Conservation (phyloP, 2,329 filamentous ascomycete genomes). For the Scedosporium minutisporum region DNA sequence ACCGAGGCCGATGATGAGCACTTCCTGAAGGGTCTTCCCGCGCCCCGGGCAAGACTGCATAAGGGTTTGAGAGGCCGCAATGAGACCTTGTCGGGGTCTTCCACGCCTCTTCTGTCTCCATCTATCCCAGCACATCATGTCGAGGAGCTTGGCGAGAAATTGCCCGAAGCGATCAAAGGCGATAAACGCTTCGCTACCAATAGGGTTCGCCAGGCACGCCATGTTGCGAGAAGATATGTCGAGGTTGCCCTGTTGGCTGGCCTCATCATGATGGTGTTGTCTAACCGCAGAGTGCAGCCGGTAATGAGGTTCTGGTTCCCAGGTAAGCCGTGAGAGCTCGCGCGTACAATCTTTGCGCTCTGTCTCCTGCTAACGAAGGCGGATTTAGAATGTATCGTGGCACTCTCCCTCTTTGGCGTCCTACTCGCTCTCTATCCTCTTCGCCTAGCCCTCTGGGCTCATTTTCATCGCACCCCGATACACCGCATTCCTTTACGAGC, state of each 20-base stretch:
- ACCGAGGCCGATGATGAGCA: slow-evolving; percentile 95
- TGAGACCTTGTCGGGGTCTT: slow-evolving; percentile 42
- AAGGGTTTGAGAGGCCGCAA: slow-evolving; percentile 65
- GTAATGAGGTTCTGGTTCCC: slow-evolving; percentile 35
- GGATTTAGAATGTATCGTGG: slow-evolving; percentile 31
- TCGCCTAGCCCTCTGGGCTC: slow-evolving; percentile 42
- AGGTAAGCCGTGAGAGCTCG: slow-evolving; percentile 27
- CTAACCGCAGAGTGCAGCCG: slow-evolving; percentile 35
- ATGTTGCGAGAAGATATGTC: slow-evolving; percentile 40
- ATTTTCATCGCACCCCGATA: slow-evolving; percentile 27
- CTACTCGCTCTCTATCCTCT: slow-evolving; percentile 49
- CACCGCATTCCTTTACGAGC: slow-evolving; percentile 38
- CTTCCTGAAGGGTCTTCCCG: slow-evolving; percentile 74
- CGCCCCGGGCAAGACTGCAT: slow-evolving; percentile 60
- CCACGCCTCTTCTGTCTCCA: slow-evolving; percentile 46
- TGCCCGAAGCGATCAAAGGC: slow-evolving; percentile 9
- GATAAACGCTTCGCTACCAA: slow-evolving; percentile 12
- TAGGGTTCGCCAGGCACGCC: slow-evolving; percentile 32
- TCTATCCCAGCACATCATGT: slow-evolving; percentile 33
- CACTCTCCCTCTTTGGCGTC: slow-evolving; percentile 22
- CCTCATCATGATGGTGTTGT: slow-evolving; percentile 37
- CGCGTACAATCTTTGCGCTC: background rate
- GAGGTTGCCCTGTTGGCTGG: slow-evolving; percentile 43
- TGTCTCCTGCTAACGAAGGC: slow-evolving; percentile 9
- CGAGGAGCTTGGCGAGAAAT: slow-evolving; percentile 14